These are phyloP conservation scores for Crithidia acanthocephali DNA, from an alignment of 208 protist genomes.

Conservation along the genomic window DNA sequence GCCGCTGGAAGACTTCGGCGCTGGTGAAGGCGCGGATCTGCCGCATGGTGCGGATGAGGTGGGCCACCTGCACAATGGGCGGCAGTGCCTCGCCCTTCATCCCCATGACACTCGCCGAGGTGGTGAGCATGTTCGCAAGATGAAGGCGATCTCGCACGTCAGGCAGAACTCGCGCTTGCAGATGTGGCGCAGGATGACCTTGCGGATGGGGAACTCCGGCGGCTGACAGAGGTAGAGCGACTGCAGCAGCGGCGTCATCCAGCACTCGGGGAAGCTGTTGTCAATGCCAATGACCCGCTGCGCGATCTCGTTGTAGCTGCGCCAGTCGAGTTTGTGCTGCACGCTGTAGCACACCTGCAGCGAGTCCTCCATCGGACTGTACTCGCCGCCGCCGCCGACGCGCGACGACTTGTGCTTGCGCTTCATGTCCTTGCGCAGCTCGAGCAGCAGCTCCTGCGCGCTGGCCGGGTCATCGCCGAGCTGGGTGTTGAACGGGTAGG, in stretches of 20 bases:
- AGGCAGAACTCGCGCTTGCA: slow-evolving; percentile 86
- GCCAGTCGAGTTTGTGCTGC: slow-evolving; percentile 86
- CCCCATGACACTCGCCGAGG: slow-evolving; percentile 48
- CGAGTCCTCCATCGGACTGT: slow-evolving; percentile 81
- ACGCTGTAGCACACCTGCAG: slow-evolving; percentile 84
- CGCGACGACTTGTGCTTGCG: slow-evolving; percentile 60
- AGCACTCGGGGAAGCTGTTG: slow-evolving; percentile 92
- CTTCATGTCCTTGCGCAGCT: slow-evolving; percentile 85
- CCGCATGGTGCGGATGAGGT: slow-evolving; percentile 84
- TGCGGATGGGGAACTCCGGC: slow-evolving; percentile 81
- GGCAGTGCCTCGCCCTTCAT: slow-evolving; percentile 66
- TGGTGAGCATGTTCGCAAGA: slow-evolving; percentile 89
- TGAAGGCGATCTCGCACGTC: slow-evolving; percentile 87
- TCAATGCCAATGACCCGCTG: slow-evolving; percentile 82
- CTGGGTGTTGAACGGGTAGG: slow-evolving; percentile 85
- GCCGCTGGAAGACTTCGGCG: slow-evolving; percentile 67
- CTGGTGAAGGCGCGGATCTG: slow-evolving; percentile 61
- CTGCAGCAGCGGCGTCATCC: slow-evolving; percentile 84
- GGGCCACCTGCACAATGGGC: slow-evolving; percentile 85
- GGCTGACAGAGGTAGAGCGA: slow-evolving; percentile 87
- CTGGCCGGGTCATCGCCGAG: slow-evolving; percentile 80
- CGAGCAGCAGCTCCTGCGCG: slow-evolving; percentile 72
- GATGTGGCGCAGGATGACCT: slow-evolving; percentile 81
- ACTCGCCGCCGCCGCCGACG: slow-evolving; percentile 53
- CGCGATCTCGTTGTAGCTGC: slow-evolving; percentile 80